Evolutionary conservation across 306 rosid genomes (phyloP), one percentile per base, ranked within the genome.

Genomic region (Corylus avellana): DNA sequence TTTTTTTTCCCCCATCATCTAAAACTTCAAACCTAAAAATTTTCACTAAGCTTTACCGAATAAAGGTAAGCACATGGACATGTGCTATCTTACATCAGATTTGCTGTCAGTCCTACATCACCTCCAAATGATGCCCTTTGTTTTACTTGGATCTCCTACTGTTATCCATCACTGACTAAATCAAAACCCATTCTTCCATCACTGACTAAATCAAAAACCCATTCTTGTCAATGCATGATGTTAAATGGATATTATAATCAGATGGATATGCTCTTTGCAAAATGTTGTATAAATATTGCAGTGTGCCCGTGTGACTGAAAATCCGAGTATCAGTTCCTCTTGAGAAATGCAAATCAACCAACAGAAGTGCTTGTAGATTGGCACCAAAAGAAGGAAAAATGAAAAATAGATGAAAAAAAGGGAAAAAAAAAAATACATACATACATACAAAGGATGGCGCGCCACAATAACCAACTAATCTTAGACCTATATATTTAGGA

Each of bases 401-500:
- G 55, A 67, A 42, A 74, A 8, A 37, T 25, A 59, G 29, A 25
- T 16, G 35, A 17, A 51, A 75, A 58, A 80, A 51, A 5, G 0
- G 3, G 3, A 32, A n/a, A n/a, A 54, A 74, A 29, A 29, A 1
- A 32, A 1, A 32, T 2, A 32, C 35, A 32, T 2, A 32, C 35
- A 32, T 47, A 35, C 64, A 72, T 53, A 46, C 44, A n/a, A 70
- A 27, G 54, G 49, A 37, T 18, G 42, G 77, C 54, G 77, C 54
- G n/a, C 14, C 18, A 51, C 61, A 80, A 70, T 50, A 51, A 74
- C 48, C 37, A 71, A n/a, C 63, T 42, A 18, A 61, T 73, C 44
- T 59, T 63, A 59, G 61, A 81, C 1, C 27, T 18, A 39, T 76
- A 29, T 25, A 78, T 59, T 39, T 77, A 42, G 50, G 57, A 81